Evolutionary conservation across 345 rosid species (phyloP).

Genomic region (Hevea brasiliensis): DNA sequence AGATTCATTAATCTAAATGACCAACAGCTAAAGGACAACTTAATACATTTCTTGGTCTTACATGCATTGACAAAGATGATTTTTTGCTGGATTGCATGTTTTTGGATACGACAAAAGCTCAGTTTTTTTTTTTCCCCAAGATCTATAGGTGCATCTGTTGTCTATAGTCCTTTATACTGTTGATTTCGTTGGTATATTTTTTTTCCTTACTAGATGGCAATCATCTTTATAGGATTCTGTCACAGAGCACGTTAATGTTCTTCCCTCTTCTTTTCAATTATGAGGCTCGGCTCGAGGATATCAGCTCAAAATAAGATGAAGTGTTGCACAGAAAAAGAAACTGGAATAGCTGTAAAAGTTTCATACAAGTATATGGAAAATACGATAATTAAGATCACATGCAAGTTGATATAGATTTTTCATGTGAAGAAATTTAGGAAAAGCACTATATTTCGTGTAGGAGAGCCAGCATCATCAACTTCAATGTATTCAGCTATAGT

Average conservation of each 20-base stretch:
- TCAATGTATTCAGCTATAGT: slow-evolving; percentile 26
- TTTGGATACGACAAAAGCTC: neutral
- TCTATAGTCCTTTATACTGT: neutral
- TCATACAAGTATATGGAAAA: slow-evolving; percentile 10
- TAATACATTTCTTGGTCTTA: neutral
- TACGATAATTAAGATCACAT: neutral
- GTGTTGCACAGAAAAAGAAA: neutral
- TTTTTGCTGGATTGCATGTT: neutral
- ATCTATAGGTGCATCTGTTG: slow-evolving; percentile 13
- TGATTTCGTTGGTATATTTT: neutral
- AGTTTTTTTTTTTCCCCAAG: neutral
- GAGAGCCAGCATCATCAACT: slow-evolving; percentile 25
- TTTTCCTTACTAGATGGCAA: neutral
- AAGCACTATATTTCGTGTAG: slow-evolving; percentile 29
- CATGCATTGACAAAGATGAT: slow-evolving; percentile 5
- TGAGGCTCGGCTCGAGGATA: too few species aligned
- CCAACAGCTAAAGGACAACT: neutral
- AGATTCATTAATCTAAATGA: slow-evolving; percentile 17
- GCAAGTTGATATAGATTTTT: neutral
- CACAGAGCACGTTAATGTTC: neutral
- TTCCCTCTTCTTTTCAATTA: too few species aligned
- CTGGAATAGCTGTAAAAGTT: neutral
- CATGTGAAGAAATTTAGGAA: neutral
- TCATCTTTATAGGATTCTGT: neutral
- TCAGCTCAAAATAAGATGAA: too few species aligned